These are phyloP conservation scores for Talaromyces marneffei DNA, from an alignment of 2,329 filamentous ascomycete genomes.

Conservation along the genomic window DNA sequence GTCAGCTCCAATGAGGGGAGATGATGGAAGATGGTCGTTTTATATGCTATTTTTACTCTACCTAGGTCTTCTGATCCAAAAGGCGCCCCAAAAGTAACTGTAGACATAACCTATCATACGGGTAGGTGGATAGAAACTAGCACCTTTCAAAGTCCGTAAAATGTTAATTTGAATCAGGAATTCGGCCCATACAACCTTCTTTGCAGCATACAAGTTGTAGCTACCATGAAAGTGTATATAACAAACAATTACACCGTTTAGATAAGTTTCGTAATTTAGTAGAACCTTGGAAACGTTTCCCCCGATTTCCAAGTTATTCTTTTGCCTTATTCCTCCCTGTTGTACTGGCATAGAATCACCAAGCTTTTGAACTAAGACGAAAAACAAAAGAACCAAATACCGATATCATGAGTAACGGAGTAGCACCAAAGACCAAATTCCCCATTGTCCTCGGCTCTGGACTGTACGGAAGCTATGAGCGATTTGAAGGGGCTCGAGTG, in stretches of 20 bases:
- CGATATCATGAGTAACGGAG: background rate
- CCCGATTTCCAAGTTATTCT: background rate
- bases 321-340: background rate
- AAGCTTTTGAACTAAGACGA: background rate
- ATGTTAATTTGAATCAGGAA: background rate
- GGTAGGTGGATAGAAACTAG: background rate
- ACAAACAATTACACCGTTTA: background rate
- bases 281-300: background rate
- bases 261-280: background rate
- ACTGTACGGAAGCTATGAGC: slow-evolving; percentile 30
- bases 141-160: background rate
- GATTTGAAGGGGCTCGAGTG: slow-evolving; percentile 20
- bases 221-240: background rate
- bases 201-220: background rate
- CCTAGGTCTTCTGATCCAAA: background rate
- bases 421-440: background rate
- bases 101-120: background rate
- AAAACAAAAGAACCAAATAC: background rate
- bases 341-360: background rate
- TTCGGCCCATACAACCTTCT: background rate
- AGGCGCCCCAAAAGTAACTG: background rate
- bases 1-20: background rate
- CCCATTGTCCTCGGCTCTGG: slow-evolving; percentile 32
- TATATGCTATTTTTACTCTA: background rate
- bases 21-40: background rate